These are phyloP conservation scores for Cordyceps cicadae DNA, from an alignment of 2,329 filamentous ascomycete genomes.

Conservation along the genomic window DNA sequence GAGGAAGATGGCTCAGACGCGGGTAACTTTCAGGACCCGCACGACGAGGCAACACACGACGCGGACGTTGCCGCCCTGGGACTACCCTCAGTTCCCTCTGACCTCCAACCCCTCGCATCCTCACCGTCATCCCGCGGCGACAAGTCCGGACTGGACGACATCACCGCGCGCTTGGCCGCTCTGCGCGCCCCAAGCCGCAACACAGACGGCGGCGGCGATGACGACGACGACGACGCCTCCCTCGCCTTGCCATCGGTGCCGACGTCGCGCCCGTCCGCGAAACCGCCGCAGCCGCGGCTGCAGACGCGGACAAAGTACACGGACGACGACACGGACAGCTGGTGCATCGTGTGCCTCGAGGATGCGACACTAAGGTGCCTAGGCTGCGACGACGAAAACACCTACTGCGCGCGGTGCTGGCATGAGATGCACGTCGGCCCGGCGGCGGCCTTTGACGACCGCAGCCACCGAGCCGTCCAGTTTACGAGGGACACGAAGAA, in stretches of 20 bases:
- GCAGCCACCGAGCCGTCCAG: slow-evolving; percentile 57
- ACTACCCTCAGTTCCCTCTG: slow-evolving; percentile 40
- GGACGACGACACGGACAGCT: slow-evolving; percentile 64
- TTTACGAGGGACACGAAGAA: slow-evolving; percentile 35
- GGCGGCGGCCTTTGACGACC: slow-evolving; percentile 61
- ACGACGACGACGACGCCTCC: slow-evolving; percentile 23
- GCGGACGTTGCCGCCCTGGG: slow-evolving; percentile 21
- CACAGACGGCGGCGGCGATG: slow-evolving; percentile 13
- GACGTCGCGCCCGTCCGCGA: slow-evolving; percentile 38
- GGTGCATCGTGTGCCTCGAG: slow-evolving; percentile 77
- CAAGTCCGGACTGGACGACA: slow-evolving; percentile 31
- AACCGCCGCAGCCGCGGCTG: slow-evolving; percentile 29
- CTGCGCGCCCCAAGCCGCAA: slow-evolving; percentile 31
- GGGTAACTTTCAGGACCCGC: slow-evolving; percentile 13
- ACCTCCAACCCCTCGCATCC: slow-evolving; percentile 30
- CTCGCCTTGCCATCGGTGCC: slow-evolving; percentile 42
- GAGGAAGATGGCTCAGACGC: background rate
- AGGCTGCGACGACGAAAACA: slow-evolving; percentile 56
- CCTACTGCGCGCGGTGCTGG: slow-evolving; percentile 76
- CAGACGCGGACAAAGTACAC: slow-evolving; percentile 39
- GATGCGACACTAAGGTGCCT: slow-evolving; percentile 66
- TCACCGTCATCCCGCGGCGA: slow-evolving; percentile 13
- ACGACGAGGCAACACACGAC: slow-evolving; percentile 14
- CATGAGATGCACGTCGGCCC: slow-evolving; percentile 68
- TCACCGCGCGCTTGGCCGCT: slow-evolving; percentile 45